Evolutionary conservation across 2,329 filamentous ascomycete genomes (phyloP), one percentile per base, ranked within the genome.

Genomic region (Ceratocystis variospora): DNA sequence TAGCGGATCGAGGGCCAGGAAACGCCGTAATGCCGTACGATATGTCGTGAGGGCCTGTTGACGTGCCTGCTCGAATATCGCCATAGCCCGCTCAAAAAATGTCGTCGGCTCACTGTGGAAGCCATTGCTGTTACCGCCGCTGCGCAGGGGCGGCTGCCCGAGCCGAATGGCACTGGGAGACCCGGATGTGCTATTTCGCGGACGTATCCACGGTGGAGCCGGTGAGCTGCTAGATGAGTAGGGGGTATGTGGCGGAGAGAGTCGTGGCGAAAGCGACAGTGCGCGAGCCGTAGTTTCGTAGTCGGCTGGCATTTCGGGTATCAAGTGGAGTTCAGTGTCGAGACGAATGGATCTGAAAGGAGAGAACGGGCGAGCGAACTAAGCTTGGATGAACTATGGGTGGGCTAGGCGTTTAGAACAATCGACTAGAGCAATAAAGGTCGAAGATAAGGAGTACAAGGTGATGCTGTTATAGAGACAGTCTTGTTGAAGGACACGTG

Each of bases 1-100:
- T 66, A 84, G 72, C 0, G 82, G 78, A 15, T 82, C 78, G 64
- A 90, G 78, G 69, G 76, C 77, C 69, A 79, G 74, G 76, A 83
- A 88, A 37, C 61, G 46, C 10, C 59, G 59, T 33, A 66, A 37
- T n/a, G 37, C 28, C 59, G 81, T 76, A 67, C 76, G 75, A 59
- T 80, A 62, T 33, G 78, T 73, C 67, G 79, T 74, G 70, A 76
- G 74, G 68, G 79, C 77, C 44, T 80, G 71, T 69, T 79, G 76
- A 67, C 77, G 73, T 61, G 77, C 75, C 19, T 75, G 76, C 5
- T 69, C 66, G 70, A 67, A 69, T 46, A 72, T 69, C 46, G 46
- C 61, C n/a, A 5, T 25, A 53, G 55, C 25, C 25, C 22, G 2
- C 61, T 45, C 15, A 15, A 46, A 19, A 5, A 59, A 17, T 4